These are phyloP conservation scores for Claviceps sp. DNA, from an alignment of 2,329 filamentous ascomycete genomes.

Conservation along the genomic window DNA sequence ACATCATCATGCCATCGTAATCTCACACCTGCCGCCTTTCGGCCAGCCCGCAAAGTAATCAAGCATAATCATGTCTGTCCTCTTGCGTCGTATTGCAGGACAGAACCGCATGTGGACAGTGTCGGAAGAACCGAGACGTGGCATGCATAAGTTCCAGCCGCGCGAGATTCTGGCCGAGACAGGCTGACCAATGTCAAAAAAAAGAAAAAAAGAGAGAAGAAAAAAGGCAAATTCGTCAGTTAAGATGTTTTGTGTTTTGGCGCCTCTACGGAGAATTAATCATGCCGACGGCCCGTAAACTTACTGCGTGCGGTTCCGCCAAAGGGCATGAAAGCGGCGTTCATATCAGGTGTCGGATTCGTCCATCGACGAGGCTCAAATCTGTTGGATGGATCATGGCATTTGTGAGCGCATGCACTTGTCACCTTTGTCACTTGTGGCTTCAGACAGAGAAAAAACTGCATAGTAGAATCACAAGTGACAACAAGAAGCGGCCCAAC, in stretches of 20 bases:
- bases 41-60: not conserved
- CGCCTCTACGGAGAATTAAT: too few species aligned
- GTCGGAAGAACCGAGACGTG: not conserved
- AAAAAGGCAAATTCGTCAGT: not conserved
- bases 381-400: not conserved
- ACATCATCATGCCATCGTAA: not conserved
- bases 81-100: not conserved
- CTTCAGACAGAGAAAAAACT: too few species aligned
- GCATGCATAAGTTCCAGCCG: slow-evolving; percentile 1
- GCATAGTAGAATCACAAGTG: too few species aligned
- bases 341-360: not conserved
- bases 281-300: not conserved
- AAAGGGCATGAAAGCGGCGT: slow-evolving; percentile 1
- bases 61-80: not conserved
- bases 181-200: not conserved
- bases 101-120: not conserved
- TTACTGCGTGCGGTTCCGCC: not conserved
- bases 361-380: not conserved
- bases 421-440: too few species aligned
- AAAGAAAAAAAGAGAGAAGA: not conserved
- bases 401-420: not conserved
- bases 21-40: not conserved
- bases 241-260: not conserved
- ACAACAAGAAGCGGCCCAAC: not conserved
- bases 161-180: not conserved